Base-by-base conservation (phyloP, 1,284 basidiomycete species). In the Rhodotorula sp. region DNA sequence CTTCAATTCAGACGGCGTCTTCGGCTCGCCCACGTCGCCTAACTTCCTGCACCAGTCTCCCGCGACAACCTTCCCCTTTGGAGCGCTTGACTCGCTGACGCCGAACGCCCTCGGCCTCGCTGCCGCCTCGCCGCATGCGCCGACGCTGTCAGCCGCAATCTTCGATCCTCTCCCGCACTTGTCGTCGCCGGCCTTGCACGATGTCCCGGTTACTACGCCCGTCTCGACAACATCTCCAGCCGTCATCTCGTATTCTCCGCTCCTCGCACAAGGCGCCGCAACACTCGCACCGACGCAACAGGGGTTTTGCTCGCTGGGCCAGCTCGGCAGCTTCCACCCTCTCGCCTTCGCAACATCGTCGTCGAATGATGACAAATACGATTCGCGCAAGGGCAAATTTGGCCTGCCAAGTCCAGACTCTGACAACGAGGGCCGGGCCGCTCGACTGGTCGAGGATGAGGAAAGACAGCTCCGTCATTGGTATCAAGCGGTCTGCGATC, bases 331-430 rank as follows among this genome's bases (percentile, higher is more conserved):
- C 20, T 90, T 89, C 71, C 87, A 89, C 44, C 85, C 89, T 0
- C 87, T 91, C 44, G 85, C 86, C 0, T 91, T 91, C 72, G 85
- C 87, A 0, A 78, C 81, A 2, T 85, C 83, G 47, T 87, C 90
- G 76, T 81, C 83, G 30, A 68, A 84, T 9, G 89, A 91, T 77
- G 86, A 85, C 16, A 91, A 90, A 79, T 91, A 91, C 77, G 82
- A 84, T 4, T 75, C 83, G 34, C 54, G 64, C 8, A 59, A 51
- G 15, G 89, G 89, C 30, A 91, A 90, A 79, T 91, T 90, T 77
- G 85, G 88, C 9, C 79, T 89, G 54, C 85, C 87, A 4, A 87
- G 84, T 66, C 86, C 87, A 9, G 67, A 69, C n/a, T 68, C 60
- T 30, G 73, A 70, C 28, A 18, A 13, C 37, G 65, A 66, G 52